Percentiles rank a stretch among this genome's conserved stretches.
These are phyloP conservation scores for Chamaenerion angustifolium DNA, from an alignment of 345 rosid species.

Conservation along the genomic window DNA sequence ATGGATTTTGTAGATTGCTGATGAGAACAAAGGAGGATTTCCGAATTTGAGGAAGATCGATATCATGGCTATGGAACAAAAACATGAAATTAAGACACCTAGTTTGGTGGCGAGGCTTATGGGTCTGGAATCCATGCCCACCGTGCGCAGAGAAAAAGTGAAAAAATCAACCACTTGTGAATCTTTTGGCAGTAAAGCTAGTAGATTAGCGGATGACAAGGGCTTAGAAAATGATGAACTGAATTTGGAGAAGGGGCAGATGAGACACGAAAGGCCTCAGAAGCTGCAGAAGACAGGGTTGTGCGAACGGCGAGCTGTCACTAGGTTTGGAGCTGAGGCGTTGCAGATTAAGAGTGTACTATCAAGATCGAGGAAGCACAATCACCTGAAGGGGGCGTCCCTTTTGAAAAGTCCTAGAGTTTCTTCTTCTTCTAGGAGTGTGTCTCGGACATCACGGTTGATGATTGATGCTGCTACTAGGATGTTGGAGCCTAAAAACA, in stretches of 20 bases:
- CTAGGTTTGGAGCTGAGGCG: conserved; percentile 74
- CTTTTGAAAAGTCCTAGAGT: conserved; percentile 57
- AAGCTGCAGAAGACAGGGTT: conserved; percentile 69
- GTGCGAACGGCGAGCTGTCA: conserved; percentile 38
- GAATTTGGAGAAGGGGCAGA: conserved; percentile 19
- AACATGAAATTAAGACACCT: conserved; percentile 45
- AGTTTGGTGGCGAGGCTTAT: conserved; percentile 86
- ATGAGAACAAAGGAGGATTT: conserved; percentile 65
- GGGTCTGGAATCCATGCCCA: conserved; percentile 90
- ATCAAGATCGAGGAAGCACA: conserved; percentile 50
- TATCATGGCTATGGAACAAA: conserved; percentile 17
- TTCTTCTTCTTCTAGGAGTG: conserved; percentile 32
- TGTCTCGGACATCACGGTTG: conserved; percentile 50
- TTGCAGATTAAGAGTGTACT: conserved; percentile 64
- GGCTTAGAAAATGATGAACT: conserved; percentile 14
- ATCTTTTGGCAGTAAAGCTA: conserved; percentile 17
- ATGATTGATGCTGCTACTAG: conserved; percentile 73
- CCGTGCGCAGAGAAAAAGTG: conserved; percentile 37
- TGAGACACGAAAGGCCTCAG: conserved; percentile 56
- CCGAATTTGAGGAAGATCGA: conserved; percentile 22
- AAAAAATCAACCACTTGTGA: conserved; percentile 25
- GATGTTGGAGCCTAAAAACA: conserved; percentile 67
- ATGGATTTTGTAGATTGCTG: conserved; percentile 45
- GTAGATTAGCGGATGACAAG: conserved; percentile 7
- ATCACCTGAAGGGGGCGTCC: conserved; percentile 42